Conservation (phyloP, 1,139 yeast genomes). For the Zygosaccharomyces sapae region DNA sequence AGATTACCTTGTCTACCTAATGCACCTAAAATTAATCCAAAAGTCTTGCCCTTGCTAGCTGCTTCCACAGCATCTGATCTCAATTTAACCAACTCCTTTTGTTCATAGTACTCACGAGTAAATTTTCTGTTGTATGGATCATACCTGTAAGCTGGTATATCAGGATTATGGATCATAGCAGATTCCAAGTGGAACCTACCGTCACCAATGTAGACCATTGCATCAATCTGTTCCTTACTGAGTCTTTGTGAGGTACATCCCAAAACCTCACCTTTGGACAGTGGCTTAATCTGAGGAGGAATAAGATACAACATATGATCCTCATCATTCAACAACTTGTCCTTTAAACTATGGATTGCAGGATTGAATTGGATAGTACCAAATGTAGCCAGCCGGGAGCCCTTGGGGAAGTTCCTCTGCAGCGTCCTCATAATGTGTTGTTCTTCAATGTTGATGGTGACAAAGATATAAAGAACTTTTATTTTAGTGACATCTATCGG, state of each 20-base stretch:
- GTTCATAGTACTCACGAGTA: conserved; percentile 85
- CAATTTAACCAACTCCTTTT: conserved; percentile 69
- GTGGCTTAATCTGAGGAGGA: conserved; percentile 89
- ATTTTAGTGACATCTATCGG: conserved; percentile 90
- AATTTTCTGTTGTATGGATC: conserved; percentile 93
- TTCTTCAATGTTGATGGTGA: conserved; percentile 85
- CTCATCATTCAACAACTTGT: conserved; percentile 48
- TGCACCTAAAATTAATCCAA: conserved; percentile 91
- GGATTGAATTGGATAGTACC: conserved; percentile 98
- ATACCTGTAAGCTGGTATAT: conserved; percentile 83
- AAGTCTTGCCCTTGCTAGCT: conserved; percentile 55
- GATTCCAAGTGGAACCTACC: conserved; percentile 95
- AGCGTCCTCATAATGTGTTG: conserved; percentile 74
- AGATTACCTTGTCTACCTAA: conserved; percentile 95
- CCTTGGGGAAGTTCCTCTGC: conserved; percentile 59
- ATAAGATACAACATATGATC: conserved; percentile 54
- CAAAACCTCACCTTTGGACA: conserved; percentile 91
- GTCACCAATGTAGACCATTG: conserved; percentile 90
- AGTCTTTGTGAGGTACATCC: conserved; percentile 93
- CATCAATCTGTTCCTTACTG: conserved; percentile 57
- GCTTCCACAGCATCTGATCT: conserved; percentile 69
- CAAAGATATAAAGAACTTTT: conserved; percentile 91
- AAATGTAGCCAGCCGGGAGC: conserved; percentile 69
- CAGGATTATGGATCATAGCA: conserved; percentile 96
- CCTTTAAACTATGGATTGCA: conserved; percentile 74